phyloP scores from a whole-genome alignment of 2,329 filamentous ascomycete genomes.

The Escovopsis sp. region DNA sequence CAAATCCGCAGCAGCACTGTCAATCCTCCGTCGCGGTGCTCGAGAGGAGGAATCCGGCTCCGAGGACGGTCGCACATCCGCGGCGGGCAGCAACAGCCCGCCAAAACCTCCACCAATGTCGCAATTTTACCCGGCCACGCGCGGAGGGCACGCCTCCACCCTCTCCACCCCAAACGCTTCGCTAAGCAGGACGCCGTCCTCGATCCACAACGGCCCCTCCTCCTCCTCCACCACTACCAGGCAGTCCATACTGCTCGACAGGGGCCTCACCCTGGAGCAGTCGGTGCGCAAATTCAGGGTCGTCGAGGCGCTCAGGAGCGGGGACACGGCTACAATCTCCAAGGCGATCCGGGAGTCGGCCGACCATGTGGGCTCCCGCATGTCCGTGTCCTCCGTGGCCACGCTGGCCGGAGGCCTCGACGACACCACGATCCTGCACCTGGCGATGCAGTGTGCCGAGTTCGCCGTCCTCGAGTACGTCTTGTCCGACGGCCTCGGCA shows the following conservation, averaged over 20 bases:
- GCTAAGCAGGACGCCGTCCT: slow-evolving; percentile 27
- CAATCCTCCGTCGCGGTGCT: slow-evolving; percentile 38
- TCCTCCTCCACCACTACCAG: slow-evolving; percentile 12
- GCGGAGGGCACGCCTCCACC: slow-evolving; percentile 29
- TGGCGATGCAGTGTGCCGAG: slow-evolving; percentile 93
- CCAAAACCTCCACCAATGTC: slow-evolving; percentile 18
- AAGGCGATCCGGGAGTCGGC: slow-evolving; percentile 62
- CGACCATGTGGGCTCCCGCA: slow-evolving; percentile 31
- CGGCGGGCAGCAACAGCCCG: slow-evolving; percentile 16
- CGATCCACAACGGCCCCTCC: slow-evolving; percentile 11
- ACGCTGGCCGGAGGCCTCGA: slow-evolving; percentile 38
- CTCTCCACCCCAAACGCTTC: slow-evolving; percentile 29
- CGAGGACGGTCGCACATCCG: slow-evolving; percentile 32
- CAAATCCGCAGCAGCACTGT: slow-evolving; percentile 36
- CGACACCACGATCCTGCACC: slow-evolving; percentile 80
- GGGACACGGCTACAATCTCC: slow-evolving; percentile 80
- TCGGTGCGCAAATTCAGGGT: slow-evolving; percentile 89
- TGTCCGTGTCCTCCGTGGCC: slow-evolving; percentile 41
- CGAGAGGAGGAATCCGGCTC: slow-evolving; percentile 38
- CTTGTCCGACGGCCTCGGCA: slow-evolving; percentile 54
- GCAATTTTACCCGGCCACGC: slow-evolving; percentile 13
- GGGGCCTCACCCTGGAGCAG: slow-evolving; percentile 59
- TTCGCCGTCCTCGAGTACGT: slow-evolving; percentile 86
- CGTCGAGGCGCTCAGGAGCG: slow-evolving; percentile 81
- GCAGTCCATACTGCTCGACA: slow-evolving; percentile 23